Evolutionary conservation across 2,329 filamentous ascomycete genomes (phyloP), one percentile per base, ranked within the genome.

Genomic region (Beauveria asiatica): DNA sequence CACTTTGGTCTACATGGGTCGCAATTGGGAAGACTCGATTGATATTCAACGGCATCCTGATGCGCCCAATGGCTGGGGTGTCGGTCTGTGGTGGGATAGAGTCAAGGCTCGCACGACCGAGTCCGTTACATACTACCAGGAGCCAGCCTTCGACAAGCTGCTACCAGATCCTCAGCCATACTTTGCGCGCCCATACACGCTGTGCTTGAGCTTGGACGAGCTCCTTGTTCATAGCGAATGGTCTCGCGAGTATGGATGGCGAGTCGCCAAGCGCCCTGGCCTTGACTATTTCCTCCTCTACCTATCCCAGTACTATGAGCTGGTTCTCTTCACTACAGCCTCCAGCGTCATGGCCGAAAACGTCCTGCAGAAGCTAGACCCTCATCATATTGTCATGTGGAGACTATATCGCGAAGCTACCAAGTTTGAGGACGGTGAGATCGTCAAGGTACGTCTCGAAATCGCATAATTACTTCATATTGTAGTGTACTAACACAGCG

Each of bases 231-330:
- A 97, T 76, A 96, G 90, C 70, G 91, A 96, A 72, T 99, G 94
- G 94, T 84, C 86, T 25, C 85, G 93, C 61, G 90, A 97, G 72
- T 89, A 97, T 70, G 94, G 94, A 62, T 99, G 94, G 92, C 86
- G 93, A 66, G 83, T 95, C 63, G 94, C 94, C 30, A 99, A 99
- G 79, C 85, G 94, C 54, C 94, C 94, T 41, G 94, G 94, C 50
- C 84, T 95, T 63, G 94, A 99, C 76, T 99, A 99, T 78, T 99
- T 99, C 78, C 78, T 99, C 64, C 90, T 90, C 70, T 99, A 99
- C 74, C 83, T 99, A 53, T 93, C 90, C 75, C 92, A 97, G 74
- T 97, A 99, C 81, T 99, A 97, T 72, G 94, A 99, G 74, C 81
- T 99, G 59, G 94, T 97, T 57, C 85, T 99, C 65, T 99, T 97